phyloP scores from a whole-genome alignment of 805 yeast species.

The Candida vartiovaarae region DNA sequence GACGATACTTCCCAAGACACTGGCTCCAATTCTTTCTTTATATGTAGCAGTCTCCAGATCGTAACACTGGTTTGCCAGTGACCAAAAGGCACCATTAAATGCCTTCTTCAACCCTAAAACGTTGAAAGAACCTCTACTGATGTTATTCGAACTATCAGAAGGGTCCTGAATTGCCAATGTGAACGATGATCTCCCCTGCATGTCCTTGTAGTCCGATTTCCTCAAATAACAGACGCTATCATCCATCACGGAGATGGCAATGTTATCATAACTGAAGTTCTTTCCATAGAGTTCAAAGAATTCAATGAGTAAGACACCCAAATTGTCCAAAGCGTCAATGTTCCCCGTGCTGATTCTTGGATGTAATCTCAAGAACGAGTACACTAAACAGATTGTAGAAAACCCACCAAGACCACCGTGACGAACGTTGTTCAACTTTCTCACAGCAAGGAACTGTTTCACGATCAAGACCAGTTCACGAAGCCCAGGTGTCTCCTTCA shows the following conservation, averaged over 20 bases:
- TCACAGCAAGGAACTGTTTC: constrained; percentile 75
- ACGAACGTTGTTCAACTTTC: constrained; percentile 79
- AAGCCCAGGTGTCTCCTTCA: constrained; percentile 64
- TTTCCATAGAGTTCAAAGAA: constrained; percentile 90
- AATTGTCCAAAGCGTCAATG: constrained; percentile 61
- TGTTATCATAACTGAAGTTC: constrained; percentile 77
- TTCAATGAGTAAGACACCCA: constrained; percentile 83
- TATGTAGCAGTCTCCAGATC: constrained; percentile 60
- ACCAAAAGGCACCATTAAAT: constrained; percentile 81
- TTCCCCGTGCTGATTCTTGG: constrained; percentile 65
- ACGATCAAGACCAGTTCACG: constrained; percentile 76
- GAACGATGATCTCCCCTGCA: constrained; percentile 52
- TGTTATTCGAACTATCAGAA: constrained; percentile 73
- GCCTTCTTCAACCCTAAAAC: constrained; percentile 74
- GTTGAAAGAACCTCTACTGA: constrained; percentile 80
- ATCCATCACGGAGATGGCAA: constrained; percentile 55
- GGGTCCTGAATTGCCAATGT: constrained; percentile 84
- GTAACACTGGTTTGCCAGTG: constrained; percentile 68
- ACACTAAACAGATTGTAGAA: constrained; percentile 81
- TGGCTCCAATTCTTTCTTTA: constrained; percentile 59
- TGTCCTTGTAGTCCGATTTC: constrained; percentile 45
- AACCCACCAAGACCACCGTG: constrained; percentile 95
- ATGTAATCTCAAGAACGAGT: constrained; percentile 70
- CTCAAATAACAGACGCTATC: constrained; percentile 54
- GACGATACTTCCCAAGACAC: constrained; percentile 74